Base-by-base conservation (phyloP, 768 basidiomycete species). In the Lentinula guzmanii region DNA sequence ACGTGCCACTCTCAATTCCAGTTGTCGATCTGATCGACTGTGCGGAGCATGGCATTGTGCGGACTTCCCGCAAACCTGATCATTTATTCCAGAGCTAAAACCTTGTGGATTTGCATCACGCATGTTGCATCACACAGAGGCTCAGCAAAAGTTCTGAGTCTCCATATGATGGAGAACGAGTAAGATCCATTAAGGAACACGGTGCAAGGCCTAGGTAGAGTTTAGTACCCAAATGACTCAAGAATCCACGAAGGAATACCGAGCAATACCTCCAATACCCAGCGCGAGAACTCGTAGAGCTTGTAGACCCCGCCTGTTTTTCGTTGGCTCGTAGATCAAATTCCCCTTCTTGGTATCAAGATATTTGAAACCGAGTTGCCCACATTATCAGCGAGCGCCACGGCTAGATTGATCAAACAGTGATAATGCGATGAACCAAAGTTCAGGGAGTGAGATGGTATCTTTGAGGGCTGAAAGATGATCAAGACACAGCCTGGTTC, bases 401-500 rank as follows among this genome's bases (percentile, higher is more conserved):
- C 46, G 28, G 28, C 3, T 28, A 28, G 28, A 28, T 28, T 28
- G 28, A 28, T 48, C 6, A 16, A 9, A 21, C 8, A 48, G 21
- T 5, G 46, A 24, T 48, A 35, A 33, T 35, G 51, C 28, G 24
- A 52, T 52, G n/a, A 33, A n/a, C n/a, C 33, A 52, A 1, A 24
- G 18, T 48, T 4, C 9, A 48, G 46, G 6, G 21, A 48, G 18
- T 48, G 46, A 21, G 21, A 28, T 28, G 28, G 46, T 24, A 48
- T 48, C 46, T 48, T 52, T 34, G 31, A 35, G 34, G 45, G 45
- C 48, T 7, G 10, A 52, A 34, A 52, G 51, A 52, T 52, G 31
- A 52, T 52, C 51, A 52, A 52, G 51, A 52, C 34, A 18, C 21
- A 18, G 51, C 15, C 64, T 69, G 4, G 8, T 28, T 9, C 28